phyloP scores from a whole-genome alignment of 1,139 yeast genomes.

The Ashbya aceris region DNA sequence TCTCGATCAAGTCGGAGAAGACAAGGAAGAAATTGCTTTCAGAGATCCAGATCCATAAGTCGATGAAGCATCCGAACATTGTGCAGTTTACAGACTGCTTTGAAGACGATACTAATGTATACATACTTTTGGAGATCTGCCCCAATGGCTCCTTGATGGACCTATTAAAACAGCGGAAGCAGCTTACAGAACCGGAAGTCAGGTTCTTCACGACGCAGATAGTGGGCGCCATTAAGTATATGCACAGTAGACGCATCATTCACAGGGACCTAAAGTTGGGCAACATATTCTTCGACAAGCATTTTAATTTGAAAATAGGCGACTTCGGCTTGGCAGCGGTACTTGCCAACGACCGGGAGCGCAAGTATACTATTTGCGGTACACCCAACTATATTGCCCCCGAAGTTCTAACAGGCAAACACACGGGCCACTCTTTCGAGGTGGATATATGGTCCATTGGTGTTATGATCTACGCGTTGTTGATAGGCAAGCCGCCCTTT shows the following conservation, averaged over 20 bases:
- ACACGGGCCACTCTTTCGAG: slow-evolving; percentile 83
- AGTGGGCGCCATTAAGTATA: slow-evolving; percentile 84
- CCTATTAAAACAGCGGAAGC: slow-evolving; percentile 71
- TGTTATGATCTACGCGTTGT: slow-evolving; percentile 84
- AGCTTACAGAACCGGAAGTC: slow-evolving; percentile 84
- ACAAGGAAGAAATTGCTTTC: slow-evolving; percentile 82
- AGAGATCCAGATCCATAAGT: slow-evolving; percentile 91
- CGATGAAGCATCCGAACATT: slow-evolving; percentile 79
- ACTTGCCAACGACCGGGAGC: slow-evolving; percentile 56
- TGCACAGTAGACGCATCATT: slow-evolving; percentile 88
- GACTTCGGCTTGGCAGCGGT: slow-evolving; percentile 96
- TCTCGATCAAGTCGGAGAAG: slow-evolving; percentile 83
- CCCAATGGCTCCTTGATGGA: slow-evolving; percentile 93
- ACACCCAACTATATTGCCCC: slow-evolving; percentile 98
- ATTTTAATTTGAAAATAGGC: slow-evolving; percentile 89
- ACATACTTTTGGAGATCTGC: slow-evolving; percentile 87
- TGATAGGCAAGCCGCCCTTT: slow-evolving; percentile 92
- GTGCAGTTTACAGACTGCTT: slow-evolving; percentile 91
- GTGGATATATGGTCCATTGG: slow-evolving; percentile 98
- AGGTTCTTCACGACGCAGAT: slow-evolving; percentile 86
- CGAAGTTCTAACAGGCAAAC: slow-evolving; percentile 84
- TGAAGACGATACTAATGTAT: slow-evolving; percentile 89
- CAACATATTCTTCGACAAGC: slow-evolving; percentile 83
- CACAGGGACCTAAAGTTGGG: slow-evolving; percentile 94
- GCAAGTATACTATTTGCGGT: slow-evolving; percentile 91